Base-by-base conservation (phyloP, 805 yeast species). In the Barnettozyma salicaria region DNA sequence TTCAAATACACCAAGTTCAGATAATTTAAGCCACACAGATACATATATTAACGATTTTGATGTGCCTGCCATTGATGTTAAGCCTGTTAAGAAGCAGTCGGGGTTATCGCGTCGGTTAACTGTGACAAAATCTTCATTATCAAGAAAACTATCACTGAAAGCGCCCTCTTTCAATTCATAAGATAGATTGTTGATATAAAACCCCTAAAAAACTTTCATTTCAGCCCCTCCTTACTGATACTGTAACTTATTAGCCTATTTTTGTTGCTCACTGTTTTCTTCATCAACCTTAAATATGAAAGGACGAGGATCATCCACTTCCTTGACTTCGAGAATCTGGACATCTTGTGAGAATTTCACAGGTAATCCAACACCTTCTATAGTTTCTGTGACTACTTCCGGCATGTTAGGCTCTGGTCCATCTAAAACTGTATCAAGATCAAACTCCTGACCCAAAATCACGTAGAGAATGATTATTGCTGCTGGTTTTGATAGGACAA, bases 401-500 rank as follows among this genome's bases (percentile, higher is more conserved):
- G 92, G 92, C 78, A 84, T 70, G 47, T 83, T 82, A 2, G 68
- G 71, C 46, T 83, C 94, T 0, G 94, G 92, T 0, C 92, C 92
- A 53, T 74, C 74, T 1, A 71, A 70, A 5, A 83, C 68, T 1
- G 40, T 25, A 20, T 69, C 65, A 39, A 67, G 53, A 16, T 74
- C 71, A 9, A 78, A 40, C 19, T 65, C 65, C 20, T 67, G 61
- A 0, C 86, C 89, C 20, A 80, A 52, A 5, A 92, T 65, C 12
- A 66, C 53, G 12, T 80, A 77, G 12, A 89, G 50, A 6, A 90
- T 75, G 2, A 90, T 67, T 11, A 73, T 60, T 0, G 96, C 87
- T 0, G 92, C 97, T 10, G 83, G 80, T 50, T 90, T 92, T 0
- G 97, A 87, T 44, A 90, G 63, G 6, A 92, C 97, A 37, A 81